Base-by-base conservation (phyloP, 352 stramenopile species). In the Globisporangium uncinulatum region DNA sequence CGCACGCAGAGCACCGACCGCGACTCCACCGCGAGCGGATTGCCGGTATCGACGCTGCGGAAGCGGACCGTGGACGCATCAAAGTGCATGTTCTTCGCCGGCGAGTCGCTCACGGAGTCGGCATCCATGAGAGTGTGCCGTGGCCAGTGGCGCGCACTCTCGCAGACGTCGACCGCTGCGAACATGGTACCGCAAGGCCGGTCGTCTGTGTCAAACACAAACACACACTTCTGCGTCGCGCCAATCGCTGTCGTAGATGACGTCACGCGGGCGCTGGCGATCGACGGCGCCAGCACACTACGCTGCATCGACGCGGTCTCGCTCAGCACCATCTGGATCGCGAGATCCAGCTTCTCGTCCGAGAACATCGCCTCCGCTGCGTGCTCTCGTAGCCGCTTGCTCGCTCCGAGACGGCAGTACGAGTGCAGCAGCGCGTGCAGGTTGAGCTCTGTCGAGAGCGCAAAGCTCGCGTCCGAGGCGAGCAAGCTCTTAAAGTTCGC, bases 401-500 rank as follows among this genome's bases (percentile, higher is more conserved):
- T 55, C 34, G n/a, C 9, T 21, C 50, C 50, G 10, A 55, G 50
- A 21, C 34, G 50, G 19, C 50, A 55, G 34, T 55, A 55, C 34
- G 50, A 46, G 50, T 55, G 50, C 34, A 55, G 50, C 20, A 55
- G 19, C 36, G 44, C 32, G 19, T 55, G 50, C 50, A 55, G 8
- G 20, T 55, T 55, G 19, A 55, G 50, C 34, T 55, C 50, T 20
- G 13, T 41, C 9, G 50, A 55, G 29, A 55, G 34, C 10, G n/a
- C 50, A 6, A 21, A 9, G 50, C 34, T 55, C 34, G 19, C 14
- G 11, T 10, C 20, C 14, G 41, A 45, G 32, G 50, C 50, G 50
- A 55, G 50, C 50, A 55, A 45, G 31, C 50, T 41, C 50, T 34
- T 55, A 17, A 55, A 34, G 19, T 55, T 55, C 34, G 21, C n/a